Base-by-base conservation (phyloP, 106 monocot genomes). In the Platanthera zijinensis region DNA sequence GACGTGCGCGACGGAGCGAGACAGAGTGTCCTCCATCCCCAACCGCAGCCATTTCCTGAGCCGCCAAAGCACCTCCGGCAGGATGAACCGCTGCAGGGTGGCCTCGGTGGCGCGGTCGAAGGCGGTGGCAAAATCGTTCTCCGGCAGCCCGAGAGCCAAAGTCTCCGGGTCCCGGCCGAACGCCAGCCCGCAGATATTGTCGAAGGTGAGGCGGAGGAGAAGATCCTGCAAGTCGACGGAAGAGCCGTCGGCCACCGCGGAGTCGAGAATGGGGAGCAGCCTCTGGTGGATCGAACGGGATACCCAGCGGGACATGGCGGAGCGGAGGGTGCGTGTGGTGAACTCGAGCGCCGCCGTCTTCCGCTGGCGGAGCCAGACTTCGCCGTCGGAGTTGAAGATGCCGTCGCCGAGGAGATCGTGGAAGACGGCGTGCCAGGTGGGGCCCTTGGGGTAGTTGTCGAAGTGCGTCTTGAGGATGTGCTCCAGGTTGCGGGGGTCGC, bases 401-500 rank as follows among this genome's bases (percentile, higher is more conserved):
- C 95, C 95, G 59, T 92, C 80, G 73, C 95, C 95, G 73, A 96
- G 90, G 48, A 96, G 85, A 79, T 96, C 95, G 61, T 76, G 81
- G 84, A 96, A 96, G 46, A 88, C 95, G 70, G 90, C 83, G 52
- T 91, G 92, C 86, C 83, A 89, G 1, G 85, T 82, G 21, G 95
- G 95, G n/a, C 95, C 95, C 72, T 96, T 96, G 50, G 95, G 95
- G 78, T 90, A 96, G 84, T 96, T 96, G 49, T 96, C 90, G 81
- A 96, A 96, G 39, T 77, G 76, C 21, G 86, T 51, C 64, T 85
- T 87, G 75, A 96, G 86, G 5, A 96, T 77, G 81, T 96, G 90
- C 79, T 96, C 95, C 32, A 96, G 82, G 81, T 96, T 92, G 9
- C 82, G 71, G 0, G 95, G 95, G 82, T 96, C 86, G 81, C 90